phyloP scores from a whole-genome alignment of 2,329 filamentous ascomycete genomes.

The Neonectria sp. region DNA sequence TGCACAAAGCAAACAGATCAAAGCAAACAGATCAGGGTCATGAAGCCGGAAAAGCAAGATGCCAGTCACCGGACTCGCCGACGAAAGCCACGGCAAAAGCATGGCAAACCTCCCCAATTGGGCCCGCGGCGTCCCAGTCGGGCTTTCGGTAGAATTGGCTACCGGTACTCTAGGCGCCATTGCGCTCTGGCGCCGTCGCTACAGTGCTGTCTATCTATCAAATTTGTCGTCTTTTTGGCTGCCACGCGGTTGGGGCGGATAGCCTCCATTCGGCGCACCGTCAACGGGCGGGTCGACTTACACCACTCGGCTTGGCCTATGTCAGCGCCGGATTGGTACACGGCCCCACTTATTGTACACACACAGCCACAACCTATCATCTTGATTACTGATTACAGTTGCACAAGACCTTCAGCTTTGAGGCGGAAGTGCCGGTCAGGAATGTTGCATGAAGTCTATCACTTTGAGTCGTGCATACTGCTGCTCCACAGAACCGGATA shows the following conservation, averaged over 20 bases:
- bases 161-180: neutral
- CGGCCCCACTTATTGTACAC: conserved; percentile 12
- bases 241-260: conserved; percentile 35
- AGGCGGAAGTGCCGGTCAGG: conserved; percentile 20
- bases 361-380: conserved; percentile 7
- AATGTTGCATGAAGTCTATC: conserved; percentile 42
- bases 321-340: conserved; percentile 26
- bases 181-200: neutral
- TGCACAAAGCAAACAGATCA: conserved; percentile 21
- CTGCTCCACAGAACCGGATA: conserved; percentile 1
- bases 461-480: conserved; percentile 7
- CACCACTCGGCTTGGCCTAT: conserved; percentile 21
- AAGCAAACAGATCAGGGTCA: conserved; percentile 15
- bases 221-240: conserved; percentile 14
- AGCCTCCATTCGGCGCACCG: conserved; percentile 16
- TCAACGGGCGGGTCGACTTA: conserved; percentile 20
- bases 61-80: conserved; percentile 11
- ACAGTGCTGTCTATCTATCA: conserved; percentile 17
- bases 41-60: neutral
- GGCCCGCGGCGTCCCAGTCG: conserved; percentile 27
- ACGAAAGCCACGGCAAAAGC: conserved; percentile 7
- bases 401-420: conserved; percentile 7
- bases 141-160: neutral
- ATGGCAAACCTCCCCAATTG: conserved; percentile 14
- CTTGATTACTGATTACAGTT: conserved; percentile 16